Conservation (phyloP, 1,139 yeast species). For the Arxiozyma heterogenica region DNA sequence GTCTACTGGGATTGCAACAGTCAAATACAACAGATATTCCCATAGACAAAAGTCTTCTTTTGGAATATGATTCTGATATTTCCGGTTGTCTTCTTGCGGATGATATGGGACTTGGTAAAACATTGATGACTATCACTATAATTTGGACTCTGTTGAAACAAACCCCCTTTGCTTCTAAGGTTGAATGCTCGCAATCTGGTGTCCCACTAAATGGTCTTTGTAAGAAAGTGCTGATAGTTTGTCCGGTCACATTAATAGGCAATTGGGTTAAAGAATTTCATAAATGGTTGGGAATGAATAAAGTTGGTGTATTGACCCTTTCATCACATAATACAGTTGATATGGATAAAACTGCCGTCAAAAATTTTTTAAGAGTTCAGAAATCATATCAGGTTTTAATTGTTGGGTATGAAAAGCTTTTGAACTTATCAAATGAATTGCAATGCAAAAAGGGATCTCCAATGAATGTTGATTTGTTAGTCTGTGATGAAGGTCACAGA, state of each 20-base stretch:
- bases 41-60: conserved; percentile 6
- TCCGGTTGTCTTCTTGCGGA: conserved; percentile 84
- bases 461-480: conserved; percentile 50
- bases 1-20: conserved; percentile 59
- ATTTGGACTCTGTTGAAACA: conserved; percentile 80
- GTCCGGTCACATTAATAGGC: conserved; percentile 82
- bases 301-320: conserved; percentile 51
- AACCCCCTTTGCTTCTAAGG: conserved; percentile 40
- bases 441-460: conserved; percentile 15
- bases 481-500: conserved; percentile 95
- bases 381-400: conserved; percentile 75
- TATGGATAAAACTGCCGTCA: conserved; percentile 50
- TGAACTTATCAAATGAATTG: conserved; percentile 38
- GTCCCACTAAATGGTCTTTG: conserved; percentile 23
- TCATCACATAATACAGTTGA: conserved; percentile 39
- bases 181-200: conserved; percentile 24
- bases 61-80: conserved; percentile 36
- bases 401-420: conserved; percentile 72
- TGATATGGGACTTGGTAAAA: conserved; percentile 96
- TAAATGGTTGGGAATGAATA: conserved; percentile 75
- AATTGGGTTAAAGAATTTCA: conserved; percentile 87
- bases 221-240: conserved; percentile 62
- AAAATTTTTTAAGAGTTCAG: conserved; percentile 51
- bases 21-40: conserved; percentile 18
- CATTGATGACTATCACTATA: conserved; percentile 73